Evolutionary conservation across 495 filamentous ascomycete genomes (phyloP).

Genomic region (Talaromyces wortmannii): DNA sequence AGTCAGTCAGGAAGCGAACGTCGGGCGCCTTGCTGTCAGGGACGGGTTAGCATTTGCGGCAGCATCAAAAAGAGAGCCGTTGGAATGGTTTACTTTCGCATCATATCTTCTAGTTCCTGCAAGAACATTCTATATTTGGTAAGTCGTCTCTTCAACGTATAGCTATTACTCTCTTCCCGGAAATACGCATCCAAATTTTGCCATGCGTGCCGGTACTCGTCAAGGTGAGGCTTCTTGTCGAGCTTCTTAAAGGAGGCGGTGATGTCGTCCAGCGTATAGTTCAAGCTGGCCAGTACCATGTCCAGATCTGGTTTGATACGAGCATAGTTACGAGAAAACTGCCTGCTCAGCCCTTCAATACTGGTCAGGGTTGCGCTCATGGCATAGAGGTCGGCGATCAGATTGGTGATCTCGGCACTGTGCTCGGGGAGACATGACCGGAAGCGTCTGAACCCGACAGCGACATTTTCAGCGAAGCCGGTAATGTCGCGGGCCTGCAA

Average conservation of each 20-base stretch:
- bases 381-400: conserved; percentile 48
- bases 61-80: background rate
- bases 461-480: conserved; percentile 45
- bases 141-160: conserved; percentile 42
- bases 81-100: conserved; percentile 32
- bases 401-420: conserved; percentile 45
- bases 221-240: conserved; percentile 25
- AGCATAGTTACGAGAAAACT: conserved; percentile 23
- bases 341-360: conserved; percentile 30
- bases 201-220: conserved; percentile 46
- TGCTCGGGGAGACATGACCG: conserved; percentile 43
- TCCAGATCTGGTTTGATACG: conserved; percentile 36
- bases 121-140: conserved; percentile 48
- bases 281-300: conserved; percentile 37
- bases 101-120: conserved; percentile 34
- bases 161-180: conserved; percentile 36
- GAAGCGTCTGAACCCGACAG: conserved; percentile 45
- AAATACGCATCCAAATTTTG: conserved; percentile 41
- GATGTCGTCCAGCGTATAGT: conserved; percentile 47
- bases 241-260: conserved; percentile 42
- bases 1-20: conserved; percentile 18
- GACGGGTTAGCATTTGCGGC: background rate
- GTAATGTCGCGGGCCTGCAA: conserved; percentile 17
- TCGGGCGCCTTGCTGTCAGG: conserved; percentile 21
- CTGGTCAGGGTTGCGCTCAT: conserved; percentile 42